A percentile compares a stretch with the other conserved stretches of the same genome.
Evolutionary conservation across 1,284 basidiomycete genomes (phyloP).

Genomic region (Baeospora myosura): DNA sequence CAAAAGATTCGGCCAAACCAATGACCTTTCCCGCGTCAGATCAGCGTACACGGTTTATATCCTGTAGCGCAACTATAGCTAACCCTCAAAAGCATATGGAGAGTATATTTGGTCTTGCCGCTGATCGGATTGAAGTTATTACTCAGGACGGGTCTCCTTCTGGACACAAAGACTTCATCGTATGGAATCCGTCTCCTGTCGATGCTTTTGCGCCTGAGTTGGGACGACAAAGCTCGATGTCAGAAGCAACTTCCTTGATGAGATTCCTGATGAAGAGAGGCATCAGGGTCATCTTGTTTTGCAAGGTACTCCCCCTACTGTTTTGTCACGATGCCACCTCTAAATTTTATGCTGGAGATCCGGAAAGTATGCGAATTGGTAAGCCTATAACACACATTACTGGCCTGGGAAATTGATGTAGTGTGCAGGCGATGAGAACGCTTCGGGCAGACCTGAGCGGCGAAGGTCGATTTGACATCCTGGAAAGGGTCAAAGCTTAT

Average conservation of each 20-base stretch:
- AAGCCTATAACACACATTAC: slow-evolving; percentile 16
- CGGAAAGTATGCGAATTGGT: slow-evolving; percentile 79
- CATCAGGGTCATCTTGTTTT: slow-evolving; percentile 80
- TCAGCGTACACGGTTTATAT: slow-evolving; percentile 60
- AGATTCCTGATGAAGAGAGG: slow-evolving; percentile 78
- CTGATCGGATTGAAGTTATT: slow-evolving; percentile 59
- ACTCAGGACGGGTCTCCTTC: slow-evolving; percentile 81
- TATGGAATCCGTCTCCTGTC: slow-evolving; percentile 71
- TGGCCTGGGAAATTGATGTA: slow-evolving; percentile 1
- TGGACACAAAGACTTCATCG: slow-evolving; percentile 70
- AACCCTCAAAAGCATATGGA: slow-evolving; percentile 77
- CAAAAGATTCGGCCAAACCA: neutral
- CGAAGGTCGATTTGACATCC: slow-evolving; percentile 72
- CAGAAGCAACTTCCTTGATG: slow-evolving; percentile 73
- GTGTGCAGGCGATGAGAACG: slow-evolving; percentile 66
- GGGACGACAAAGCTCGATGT: slow-evolving; percentile 56
- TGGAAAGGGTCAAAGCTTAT: slow-evolving; percentile 77
- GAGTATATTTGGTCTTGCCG: slow-evolving; percentile 63
- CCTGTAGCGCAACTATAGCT: slow-evolving; percentile 84
- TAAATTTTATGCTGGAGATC: slow-evolving; percentile 37
- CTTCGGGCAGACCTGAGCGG: slow-evolving; percentile 67
- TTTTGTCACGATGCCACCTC: neutral
- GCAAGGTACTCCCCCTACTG: slow-evolving; percentile 51
- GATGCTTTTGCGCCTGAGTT: slow-evolving; percentile 52
- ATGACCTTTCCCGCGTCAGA: slow-evolving; percentile 34